These are phyloP conservation scores for Somion occarium DNA, from an alignment of 1,284 basidiomycete species.

Conservation along the genomic window DNA sequence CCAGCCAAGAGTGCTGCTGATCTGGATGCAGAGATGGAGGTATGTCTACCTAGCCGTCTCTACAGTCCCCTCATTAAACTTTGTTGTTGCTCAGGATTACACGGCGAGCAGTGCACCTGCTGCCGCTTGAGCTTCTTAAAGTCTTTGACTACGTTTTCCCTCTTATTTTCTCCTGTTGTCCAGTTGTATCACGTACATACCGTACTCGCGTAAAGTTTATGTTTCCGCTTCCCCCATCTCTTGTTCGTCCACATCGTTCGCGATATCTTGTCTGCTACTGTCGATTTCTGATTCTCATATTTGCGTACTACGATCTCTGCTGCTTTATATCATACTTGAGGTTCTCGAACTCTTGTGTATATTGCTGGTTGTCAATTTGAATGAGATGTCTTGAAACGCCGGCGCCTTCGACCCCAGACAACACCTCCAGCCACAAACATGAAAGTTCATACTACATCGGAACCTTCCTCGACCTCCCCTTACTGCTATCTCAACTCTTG, in stretches of 20 bases:
- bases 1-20: constrained; percentile 67
- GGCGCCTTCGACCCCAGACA: too few relatives aligned
- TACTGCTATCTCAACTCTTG: background rate
- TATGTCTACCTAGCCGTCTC: constrained; percentile 23
- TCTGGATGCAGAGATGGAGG: constrained; percentile 84
- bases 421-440: too few relatives aligned
- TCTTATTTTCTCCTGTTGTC: background rate
- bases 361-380: too few relatives aligned
- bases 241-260: background rate
- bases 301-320: too few relatives aligned
- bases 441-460: too few relatives aligned
- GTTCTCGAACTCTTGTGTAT: too few relatives aligned
- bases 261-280: background rate
- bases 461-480: too few relatives aligned
- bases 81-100: constrained; percentile 48
- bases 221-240: background rate
- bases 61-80: background rate
- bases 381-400: too few relatives aligned
- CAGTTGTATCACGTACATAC: background rate
- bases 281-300: too few relatives aligned
- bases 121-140: constrained; percentile 2
- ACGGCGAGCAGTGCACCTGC: constrained; percentile 46
- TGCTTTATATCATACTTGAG: too few relatives aligned
- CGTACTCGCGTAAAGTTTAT: background rate
- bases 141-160: background rate